Conservation (phyloP, 768 basidiomycete genomes). For the Leccinum uliginosum region DNA sequence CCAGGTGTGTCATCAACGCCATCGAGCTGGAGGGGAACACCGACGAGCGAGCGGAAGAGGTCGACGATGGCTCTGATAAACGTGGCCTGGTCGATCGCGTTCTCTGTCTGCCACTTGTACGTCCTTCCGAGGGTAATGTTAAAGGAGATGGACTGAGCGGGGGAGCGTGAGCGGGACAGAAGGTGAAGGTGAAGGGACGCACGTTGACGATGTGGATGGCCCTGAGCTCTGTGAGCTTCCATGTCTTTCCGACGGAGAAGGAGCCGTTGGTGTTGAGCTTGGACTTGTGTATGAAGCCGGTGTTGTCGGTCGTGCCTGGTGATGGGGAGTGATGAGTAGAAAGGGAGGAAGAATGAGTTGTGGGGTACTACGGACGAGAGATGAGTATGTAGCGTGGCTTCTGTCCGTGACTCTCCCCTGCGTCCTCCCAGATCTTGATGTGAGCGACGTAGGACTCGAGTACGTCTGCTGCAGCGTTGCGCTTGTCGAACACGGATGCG, state of each 20-base stretch:
- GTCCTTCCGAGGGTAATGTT: constrained; percentile 85
- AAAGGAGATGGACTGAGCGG: constrained; percentile 54
- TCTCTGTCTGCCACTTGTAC: constrained; percentile 88
- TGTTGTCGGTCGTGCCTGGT: constrained; percentile 56
- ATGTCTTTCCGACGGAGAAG: constrained; percentile 97
- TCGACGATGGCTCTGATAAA: constrained; percentile 70
- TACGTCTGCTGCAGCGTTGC: constrained; percentile 56
- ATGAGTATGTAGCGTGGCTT: constrained; percentile 92
- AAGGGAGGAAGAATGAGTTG: not conserved
- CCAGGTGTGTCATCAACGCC: constrained; percentile 47
- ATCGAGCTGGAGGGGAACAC: constrained; percentile 50
- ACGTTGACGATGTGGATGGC: constrained; percentile 75
- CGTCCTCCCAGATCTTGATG: constrained; percentile 92
- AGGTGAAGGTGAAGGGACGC: constrained; percentile 25
- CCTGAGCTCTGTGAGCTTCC: constrained; percentile 80
- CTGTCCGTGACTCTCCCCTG: constrained; percentile 60
- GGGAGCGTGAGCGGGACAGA: constrained; percentile 14
- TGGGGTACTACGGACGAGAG: constrained; percentile 63
- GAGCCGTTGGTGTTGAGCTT: constrained; percentile 92
- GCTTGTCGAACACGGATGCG: constrained; percentile 74
- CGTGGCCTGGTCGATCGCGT: constrained; percentile 58
- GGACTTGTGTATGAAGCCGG: constrained; percentile 88
- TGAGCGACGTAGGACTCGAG: constrained; percentile 85
- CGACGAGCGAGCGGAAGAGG: constrained; percentile 49
- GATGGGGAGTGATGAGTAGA: constrained; percentile 3